Evolutionary conservation across 2,329 filamentous ascomycete species (phyloP).

Genomic region (Fusarium scirpi): DNA sequence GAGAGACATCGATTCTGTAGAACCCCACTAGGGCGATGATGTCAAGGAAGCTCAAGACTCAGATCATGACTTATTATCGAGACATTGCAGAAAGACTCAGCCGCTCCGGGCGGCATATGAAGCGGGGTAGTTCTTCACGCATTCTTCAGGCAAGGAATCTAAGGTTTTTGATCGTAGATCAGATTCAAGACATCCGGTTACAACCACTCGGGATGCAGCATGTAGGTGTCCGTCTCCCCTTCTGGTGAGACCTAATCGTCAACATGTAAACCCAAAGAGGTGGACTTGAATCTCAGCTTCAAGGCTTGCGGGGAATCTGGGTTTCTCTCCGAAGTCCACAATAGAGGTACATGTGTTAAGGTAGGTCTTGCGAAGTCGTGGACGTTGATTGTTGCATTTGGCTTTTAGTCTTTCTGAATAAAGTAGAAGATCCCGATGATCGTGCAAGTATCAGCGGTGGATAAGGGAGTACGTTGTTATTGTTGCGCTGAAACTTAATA

Average conservation of each 20-base stretch:
- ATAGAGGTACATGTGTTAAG: background rate
- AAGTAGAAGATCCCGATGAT: background rate
- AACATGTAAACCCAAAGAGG: background rate
- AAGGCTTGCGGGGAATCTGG: background rate
- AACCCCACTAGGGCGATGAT: background rate
- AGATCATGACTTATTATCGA: background rate
- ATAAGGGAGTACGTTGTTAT: background rate
- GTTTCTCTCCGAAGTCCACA: background rate
- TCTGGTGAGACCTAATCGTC: background rate
- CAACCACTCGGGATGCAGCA: background rate
- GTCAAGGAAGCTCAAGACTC: background rate
- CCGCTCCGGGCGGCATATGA: background rate
- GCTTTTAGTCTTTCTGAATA: too few relatives aligned
- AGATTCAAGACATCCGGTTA: background rate
- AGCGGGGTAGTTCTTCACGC: background rate
- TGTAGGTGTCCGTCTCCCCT: background rate
- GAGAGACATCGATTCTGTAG: background rate
- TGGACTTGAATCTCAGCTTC: background rate
- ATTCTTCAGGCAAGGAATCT: background rate
- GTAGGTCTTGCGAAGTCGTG: accelerated
- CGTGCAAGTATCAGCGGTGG: accelerated
- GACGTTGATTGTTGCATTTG: background rate
- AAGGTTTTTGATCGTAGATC: background rate
- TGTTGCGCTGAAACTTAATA: background rate
- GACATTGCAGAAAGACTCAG: background rate